Percentiles rank a stretch among this genome's conserved stretches.
phyloP scores from a whole-genome alignment of 1,284 basidiomycete species.

The Volvariella surrecta region DNA sequence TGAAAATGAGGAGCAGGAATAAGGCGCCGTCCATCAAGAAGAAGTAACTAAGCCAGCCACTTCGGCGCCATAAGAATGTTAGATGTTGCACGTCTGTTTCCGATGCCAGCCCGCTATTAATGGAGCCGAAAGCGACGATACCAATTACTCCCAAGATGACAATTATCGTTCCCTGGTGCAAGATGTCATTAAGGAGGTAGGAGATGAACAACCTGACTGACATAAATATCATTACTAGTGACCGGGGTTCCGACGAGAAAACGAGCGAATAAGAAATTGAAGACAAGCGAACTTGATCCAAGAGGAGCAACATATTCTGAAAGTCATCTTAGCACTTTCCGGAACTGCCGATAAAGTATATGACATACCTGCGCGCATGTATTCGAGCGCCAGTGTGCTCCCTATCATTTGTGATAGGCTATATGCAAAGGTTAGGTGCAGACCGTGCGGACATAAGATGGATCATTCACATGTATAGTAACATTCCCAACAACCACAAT shows the following conservation, averaged over 20 bases:
- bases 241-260: conserved; percentile 79
- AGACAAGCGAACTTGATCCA: conserved; percentile 78
- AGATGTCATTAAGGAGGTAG: conserved; percentile 5
- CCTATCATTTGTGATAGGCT: conserved; percentile 81
- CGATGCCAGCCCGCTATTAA: conserved; percentile 64
- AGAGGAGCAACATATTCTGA: conserved; percentile 80
- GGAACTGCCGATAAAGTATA: background rate
- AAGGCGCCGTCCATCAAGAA: conserved; percentile 70
- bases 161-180: conserved; percentile 62
- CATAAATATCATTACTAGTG: conserved; percentile 72
- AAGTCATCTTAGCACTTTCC: conserved; percentile 1
- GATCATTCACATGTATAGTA: conserved; percentile 58
- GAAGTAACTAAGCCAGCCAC: conserved; percentile 86
- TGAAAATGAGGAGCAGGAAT: conserved; percentile 54
- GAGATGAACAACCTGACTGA: conserved; percentile 23
- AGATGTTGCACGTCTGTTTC: conserved; percentile 69
- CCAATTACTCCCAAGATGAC: conserved; percentile 79
- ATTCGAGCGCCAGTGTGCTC: conserved; percentile 77
- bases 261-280: conserved; percentile 83
- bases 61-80: conserved; percentile 73
- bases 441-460: conserved; percentile 15
- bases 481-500: conserved; percentile 77
- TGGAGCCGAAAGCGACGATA: conserved; percentile 80
- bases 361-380: conserved; percentile 69
- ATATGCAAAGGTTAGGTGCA: conserved; percentile 3